Evolutionary conservation across 225 moss, liverwort and hornwort species (phyloP).

Genomic region (Neckera pumila): DNA sequence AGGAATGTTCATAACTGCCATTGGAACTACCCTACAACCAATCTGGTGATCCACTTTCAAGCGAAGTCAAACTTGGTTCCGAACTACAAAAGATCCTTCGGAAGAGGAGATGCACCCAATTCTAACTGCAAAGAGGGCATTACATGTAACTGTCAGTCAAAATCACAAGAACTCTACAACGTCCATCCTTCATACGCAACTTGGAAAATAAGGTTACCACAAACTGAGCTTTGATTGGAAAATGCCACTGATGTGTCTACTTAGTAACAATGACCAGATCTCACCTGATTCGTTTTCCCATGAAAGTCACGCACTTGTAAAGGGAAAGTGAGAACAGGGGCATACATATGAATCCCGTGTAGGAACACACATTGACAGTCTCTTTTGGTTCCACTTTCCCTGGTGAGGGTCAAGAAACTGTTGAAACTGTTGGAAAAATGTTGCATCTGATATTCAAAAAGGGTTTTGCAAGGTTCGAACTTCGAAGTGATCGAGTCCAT

Average conservation of each 20-base stretch:
- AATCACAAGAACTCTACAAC: not conserved
- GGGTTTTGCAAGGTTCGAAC: not conserved
- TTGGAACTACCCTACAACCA: not conserved
- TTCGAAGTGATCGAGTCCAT: not conserved
- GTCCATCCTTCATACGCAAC: not conserved
- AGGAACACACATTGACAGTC: not conserved
- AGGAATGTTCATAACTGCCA: not conserved
- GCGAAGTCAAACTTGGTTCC: not conserved
- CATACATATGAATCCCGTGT: not conserved
- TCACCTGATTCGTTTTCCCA: not conserved
- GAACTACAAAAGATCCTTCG: not conserved
- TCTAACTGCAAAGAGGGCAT: not conserved
- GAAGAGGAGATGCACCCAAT: not conserved
- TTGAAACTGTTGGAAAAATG: not conserved
- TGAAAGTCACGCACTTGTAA: not conserved
- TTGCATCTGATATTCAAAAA: not conserved
- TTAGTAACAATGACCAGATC: not conserved
- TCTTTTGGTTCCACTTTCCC: not conserved
- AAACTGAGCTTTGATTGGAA: not conserved
- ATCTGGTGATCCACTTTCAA: not conserved
- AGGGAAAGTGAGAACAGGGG: not conserved
- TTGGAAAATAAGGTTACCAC: not conserved
- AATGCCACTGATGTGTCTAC: not conserved
- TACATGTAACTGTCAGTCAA: not conserved
- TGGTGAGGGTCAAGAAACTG: not conserved